These are phyloP conservation scores for Colletotrichum gigasporum DNA, from an alignment of 2,329 filamentous ascomycete species.

Conservation along the genomic window DNA sequence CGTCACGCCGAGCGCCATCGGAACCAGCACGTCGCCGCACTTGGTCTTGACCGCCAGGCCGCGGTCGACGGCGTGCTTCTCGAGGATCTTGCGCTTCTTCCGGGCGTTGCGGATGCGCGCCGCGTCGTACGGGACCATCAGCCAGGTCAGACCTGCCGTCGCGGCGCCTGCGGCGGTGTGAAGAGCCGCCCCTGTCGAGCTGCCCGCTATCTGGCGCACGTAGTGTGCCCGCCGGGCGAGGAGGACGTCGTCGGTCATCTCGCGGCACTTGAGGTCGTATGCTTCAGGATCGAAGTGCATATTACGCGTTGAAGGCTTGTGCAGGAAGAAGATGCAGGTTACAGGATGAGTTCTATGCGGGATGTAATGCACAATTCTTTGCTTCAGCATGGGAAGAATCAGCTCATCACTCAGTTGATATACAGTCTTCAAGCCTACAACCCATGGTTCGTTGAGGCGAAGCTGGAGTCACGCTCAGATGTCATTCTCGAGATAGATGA, in stretches of 20 bases:
- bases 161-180: conserved; percentile 49
- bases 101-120: conserved; percentile 52
- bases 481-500: neutral
- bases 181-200: conserved; percentile 42
- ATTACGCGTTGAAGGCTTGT: neutral
- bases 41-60: neutral
- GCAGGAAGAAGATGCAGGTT: neutral
- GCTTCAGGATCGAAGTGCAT: conserved; percentile 53
- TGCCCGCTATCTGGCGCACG: conserved; percentile 49
- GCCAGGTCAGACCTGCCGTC: conserved; percentile 36
- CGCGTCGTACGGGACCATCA: conserved; percentile 32
- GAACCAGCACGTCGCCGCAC: neutral
- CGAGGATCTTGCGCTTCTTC: conserved; percentile 52
- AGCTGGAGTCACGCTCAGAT: neutral
- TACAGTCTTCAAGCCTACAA: neutral
- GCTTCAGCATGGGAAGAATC: neutral
- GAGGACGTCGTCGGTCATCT: conserved; percentile 46
- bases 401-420: neutral
- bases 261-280: conserved; percentile 49
- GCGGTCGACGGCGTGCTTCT: conserved; percentile 37
- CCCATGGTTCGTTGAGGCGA: neutral
- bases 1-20: neutral
- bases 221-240: conserved; percentile 48
- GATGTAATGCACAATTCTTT: too few relatives aligned
- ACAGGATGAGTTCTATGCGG: too few relatives aligned